Evolutionary conservation across 2,329 filamentous ascomycete species (phyloP), one percentile per base, ranked within the genome.

Genomic region (Malbranchea zuffiana): DNA sequence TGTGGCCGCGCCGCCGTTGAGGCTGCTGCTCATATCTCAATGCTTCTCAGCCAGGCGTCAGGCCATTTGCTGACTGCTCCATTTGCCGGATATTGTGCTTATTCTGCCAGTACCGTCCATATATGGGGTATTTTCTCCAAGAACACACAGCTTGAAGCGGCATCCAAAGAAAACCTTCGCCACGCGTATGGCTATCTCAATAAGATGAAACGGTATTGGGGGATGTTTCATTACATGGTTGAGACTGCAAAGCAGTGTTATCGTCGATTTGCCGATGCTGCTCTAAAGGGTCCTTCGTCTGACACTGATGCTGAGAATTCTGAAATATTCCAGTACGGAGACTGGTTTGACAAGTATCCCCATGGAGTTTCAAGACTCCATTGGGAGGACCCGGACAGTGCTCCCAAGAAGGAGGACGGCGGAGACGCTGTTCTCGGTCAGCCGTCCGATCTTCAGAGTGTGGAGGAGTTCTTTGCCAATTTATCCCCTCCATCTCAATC

Each of bases 121-220:
- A 82, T 96, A 15, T 81, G 86, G 49, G 85, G 85, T 4, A 85
- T 92, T 3, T 92, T 94, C 54, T 90, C 85, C 3, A 83, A 84
- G 44, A 87, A 92, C 46, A 65, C 77, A 10, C 65, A 74, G 7
- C 71, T 92, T 33, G 83, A 93, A 55, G 71, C 74, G 8, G 73
- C 75, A 6, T 85, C 84, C 6, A 94, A 92, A 61, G 76, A 78
- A 46, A 87, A 94, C 51, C 67, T 95, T 11, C 78, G 82, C 1
- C 82, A 79, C 46, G 96, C 94, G 47, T 81, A 96, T 50, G 83
- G 81, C 52, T 96, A 90, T 50, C 64, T 98, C 29, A 80, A 81
- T 37, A 90, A 84, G 60, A 93, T 96, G 83, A 95, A 94, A 67
- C 83, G 83, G 42, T 87, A 90, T 52, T 98, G 90, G 90, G 90